A percentile compares a stretch with the other conserved stretches of the same genome.
Evolutionary conservation across 2,329 filamentous ascomycete species (phyloP).

Genomic region (Exophiala phaeomuriformis): DNA sequence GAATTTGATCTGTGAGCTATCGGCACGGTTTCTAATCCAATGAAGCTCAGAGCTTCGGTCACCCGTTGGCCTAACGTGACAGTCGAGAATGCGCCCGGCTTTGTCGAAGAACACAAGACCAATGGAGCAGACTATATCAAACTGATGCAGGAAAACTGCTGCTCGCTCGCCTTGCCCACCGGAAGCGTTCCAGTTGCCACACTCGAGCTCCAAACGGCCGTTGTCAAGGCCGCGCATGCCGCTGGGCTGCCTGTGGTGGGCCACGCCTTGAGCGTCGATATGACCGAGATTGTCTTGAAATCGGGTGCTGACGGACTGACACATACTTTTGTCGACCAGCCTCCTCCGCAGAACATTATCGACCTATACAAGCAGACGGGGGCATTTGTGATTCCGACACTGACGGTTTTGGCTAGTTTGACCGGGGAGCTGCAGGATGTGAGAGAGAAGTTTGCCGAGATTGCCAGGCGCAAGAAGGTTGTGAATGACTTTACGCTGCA

Average conservation of each 20-base stretch:
- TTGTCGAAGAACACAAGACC: conserved; percentile 22
- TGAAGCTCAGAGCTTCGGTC: conserved; percentile 33
- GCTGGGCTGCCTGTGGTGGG: conserved; percentile 19
- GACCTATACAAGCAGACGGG: conserved; percentile 24
- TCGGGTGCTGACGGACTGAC: conserved; percentile 26
- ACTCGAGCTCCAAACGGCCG: conserved; percentile 36
- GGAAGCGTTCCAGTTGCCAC: conserved; percentile 23
- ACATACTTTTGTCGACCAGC: conserved; percentile 28
- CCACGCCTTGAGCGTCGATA: conserved; percentile 23
- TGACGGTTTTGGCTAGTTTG: conserved; percentile 20
- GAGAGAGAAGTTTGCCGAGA: conserved; percentile 22
- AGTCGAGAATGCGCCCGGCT: conserved; percentile 35
- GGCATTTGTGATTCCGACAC: conserved; percentile 27
- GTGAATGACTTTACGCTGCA: conserved; percentile 27
- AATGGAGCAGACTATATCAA: conserved; percentile 27
- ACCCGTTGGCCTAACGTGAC: conserved; percentile 44
- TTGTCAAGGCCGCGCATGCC: conserved; percentile 24
- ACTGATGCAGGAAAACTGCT: conserved; percentile 28
- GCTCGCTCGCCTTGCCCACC: conserved; percentile 26
- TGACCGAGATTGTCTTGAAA: conserved; percentile 26
- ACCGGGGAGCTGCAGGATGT: conserved; percentile 22
- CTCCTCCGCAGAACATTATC: conserved; percentile 19
- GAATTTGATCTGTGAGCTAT: neutral
- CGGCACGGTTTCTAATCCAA: neutral
- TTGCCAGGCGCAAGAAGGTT: conserved; percentile 24